These are phyloP conservation scores for Mycena epipterygia DNA, from an alignment of 768 basidiomycete genomes.

Conservation along the genomic window DNA sequence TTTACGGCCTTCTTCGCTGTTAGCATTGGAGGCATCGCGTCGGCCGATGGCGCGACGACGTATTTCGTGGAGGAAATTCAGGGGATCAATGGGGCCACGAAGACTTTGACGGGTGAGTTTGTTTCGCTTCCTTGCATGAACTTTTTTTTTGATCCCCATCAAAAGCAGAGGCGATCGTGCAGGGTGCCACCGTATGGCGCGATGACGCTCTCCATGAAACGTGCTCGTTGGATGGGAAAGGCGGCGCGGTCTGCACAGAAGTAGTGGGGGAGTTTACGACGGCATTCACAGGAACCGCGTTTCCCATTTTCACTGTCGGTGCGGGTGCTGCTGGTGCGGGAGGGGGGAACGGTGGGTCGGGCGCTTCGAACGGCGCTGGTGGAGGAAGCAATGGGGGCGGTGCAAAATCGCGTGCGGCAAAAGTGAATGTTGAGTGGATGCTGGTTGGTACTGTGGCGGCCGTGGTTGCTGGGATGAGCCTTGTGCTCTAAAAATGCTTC, in stretches of 20 bases:
- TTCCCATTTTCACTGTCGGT: conserved; percentile 25
- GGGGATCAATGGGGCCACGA: conserved; percentile 15
- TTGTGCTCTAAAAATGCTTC: conserved; percentile 14
- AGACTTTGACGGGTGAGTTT: not conserved
- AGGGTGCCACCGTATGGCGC: conserved; percentile 29
- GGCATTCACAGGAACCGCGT: conserved; percentile 19
- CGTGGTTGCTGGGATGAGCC: conserved; percentile 20
- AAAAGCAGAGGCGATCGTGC: conserved; percentile 17
- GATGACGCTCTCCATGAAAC: conserved; percentile 11
- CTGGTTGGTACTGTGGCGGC: conserved; percentile 12
- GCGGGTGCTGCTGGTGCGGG: conserved; percentile 1
- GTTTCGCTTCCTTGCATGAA: not conserved
- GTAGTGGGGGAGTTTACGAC: not conserved
- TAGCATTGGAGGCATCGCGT: conserved; percentile 21
- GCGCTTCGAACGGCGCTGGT: not conserved
- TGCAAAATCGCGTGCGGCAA: not conserved
- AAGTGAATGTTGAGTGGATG: conserved; percentile 16
- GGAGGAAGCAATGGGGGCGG: not conserved
- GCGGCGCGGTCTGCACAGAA: conserved; percentile 12
- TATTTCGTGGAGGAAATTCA: conserved; percentile 7
- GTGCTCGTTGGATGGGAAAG: conserved; percentile 29
- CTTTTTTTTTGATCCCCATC: conserved; percentile 4
- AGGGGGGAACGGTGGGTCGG: not conserved
- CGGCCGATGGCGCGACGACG: conserved; percentile 20
- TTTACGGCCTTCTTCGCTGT: conserved; percentile 15